phyloP scores from a whole-genome alignment of 2,329 filamentous ascomycete species.

The Colletotrichum liaoningense region DNA sequence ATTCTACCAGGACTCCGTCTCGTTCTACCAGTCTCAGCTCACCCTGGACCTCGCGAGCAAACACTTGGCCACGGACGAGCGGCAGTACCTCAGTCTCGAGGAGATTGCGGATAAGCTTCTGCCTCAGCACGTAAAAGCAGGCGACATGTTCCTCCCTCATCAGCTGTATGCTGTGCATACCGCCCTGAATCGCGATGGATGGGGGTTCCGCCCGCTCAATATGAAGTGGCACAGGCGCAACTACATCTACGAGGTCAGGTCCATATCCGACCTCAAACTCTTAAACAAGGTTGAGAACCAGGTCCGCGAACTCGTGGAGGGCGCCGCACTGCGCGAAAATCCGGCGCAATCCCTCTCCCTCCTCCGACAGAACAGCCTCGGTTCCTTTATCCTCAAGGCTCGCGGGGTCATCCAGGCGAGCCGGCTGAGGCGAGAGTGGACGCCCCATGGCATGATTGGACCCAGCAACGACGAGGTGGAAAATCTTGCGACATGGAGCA shows the following conservation, averaged over 20 bases:
- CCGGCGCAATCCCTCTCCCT: constrained; percentile 22
- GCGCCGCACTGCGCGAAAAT: constrained; percentile 36
- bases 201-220: constrained; percentile 68
- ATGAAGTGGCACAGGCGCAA: constrained; percentile 42
- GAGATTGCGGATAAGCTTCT: constrained; percentile 62
- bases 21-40: constrained; percentile 58
- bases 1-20: constrained; percentile 56
- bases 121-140: constrained; percentile 46
- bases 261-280: constrained; percentile 56
- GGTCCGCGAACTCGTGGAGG: constrained; percentile 66
- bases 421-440: constrained; percentile 60
- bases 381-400: constrained; percentile 62
- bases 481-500: constrained; percentile 52
- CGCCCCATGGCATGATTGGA: constrained; percentile 61
- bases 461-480: constrained; percentile 42
- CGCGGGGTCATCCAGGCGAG: constrained; percentile 62
- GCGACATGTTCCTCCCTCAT: constrained; percentile 54
- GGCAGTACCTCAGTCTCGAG: constrained; percentile 61
- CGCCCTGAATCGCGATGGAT: constrained; percentile 68
- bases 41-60: constrained; percentile 59
- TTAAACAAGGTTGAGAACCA: constrained; percentile 62
- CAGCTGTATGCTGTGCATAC: constrained; percentile 78
- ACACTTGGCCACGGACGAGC: constrained; percentile 50
- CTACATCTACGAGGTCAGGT: constrained; percentile 55
- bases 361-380: constrained; percentile 47